Conservation (phyloP, 768 basidiomycete genomes). For the Tricholomella constricta region DNA sequence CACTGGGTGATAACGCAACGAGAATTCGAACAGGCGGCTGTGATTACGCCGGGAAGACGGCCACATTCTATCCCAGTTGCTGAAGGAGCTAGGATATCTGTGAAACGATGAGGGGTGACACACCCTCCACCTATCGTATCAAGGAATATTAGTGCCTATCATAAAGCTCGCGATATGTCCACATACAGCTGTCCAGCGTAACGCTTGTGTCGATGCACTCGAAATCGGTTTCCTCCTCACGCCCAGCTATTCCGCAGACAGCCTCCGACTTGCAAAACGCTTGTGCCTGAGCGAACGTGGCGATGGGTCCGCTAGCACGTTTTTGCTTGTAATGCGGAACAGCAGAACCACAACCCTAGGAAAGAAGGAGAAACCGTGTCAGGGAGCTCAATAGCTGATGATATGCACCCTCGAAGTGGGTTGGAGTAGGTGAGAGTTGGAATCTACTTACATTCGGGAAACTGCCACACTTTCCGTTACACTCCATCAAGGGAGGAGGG, state of each 20-base stretch:
- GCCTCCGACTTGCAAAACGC: conserved; percentile 26
- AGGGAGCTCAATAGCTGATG: too few relatives aligned
- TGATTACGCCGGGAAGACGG: conserved; percentile 25
- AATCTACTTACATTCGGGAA: conserved; percentile 31
- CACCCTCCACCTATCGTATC: conserved; percentile 47
- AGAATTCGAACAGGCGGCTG: conserved; percentile 24
- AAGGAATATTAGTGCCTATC: neutral
- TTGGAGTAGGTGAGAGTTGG: conserved; percentile 1
- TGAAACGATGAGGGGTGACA: conserved; percentile 34
- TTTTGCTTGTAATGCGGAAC: conserved; percentile 25
- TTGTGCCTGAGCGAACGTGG: conserved; percentile 32
- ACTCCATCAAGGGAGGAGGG: conserved; percentile 32
- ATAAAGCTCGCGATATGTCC: neutral
- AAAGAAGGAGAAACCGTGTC: conserved; percentile 1
- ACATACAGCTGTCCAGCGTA: conserved; percentile 43
- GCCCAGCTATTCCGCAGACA: conserved; percentile 41
- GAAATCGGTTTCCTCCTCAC: conserved; percentile 27
- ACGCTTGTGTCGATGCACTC: conserved; percentile 41
- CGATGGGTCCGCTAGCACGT: conserved; percentile 17
- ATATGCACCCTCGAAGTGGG: too few relatives aligned
- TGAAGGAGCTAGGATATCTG: conserved; percentile 13
- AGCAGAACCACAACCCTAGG: conserved; percentile 43
- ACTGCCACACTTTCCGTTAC: conserved; percentile 42
- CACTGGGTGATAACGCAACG: conserved; percentile 31
- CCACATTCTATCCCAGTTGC: conserved; percentile 31